Evolutionary conservation across 345 rosid genomes (phyloP).

Genomic region (Sonneratia alba): DNA sequence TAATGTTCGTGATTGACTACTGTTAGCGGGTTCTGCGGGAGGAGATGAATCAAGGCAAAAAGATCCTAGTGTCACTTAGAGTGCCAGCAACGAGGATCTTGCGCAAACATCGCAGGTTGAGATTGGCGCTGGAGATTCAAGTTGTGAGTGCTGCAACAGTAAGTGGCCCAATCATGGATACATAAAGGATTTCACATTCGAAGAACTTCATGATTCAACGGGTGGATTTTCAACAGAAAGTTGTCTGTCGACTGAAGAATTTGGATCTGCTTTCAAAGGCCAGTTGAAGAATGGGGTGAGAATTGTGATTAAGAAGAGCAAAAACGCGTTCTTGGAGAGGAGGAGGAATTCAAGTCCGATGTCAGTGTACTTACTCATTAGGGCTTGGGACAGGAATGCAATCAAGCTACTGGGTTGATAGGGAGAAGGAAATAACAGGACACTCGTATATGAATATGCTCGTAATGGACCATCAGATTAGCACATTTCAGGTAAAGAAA

Average conservation of each 20-base stretch:
- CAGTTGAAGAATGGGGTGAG: constrained; percentile 16
- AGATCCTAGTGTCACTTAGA: background rate
- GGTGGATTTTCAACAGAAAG: constrained; percentile 25
- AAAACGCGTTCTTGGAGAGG: background rate
- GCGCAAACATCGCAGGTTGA: constrained; percentile 7
- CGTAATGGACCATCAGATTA: constrained; percentile 24
- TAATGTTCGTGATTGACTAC: background rate
- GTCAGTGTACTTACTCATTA: constrained; percentile 9
- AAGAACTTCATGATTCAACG: constrained; percentile 26
- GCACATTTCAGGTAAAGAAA: constrained; percentile 23
- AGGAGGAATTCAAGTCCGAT: constrained; percentile 15
- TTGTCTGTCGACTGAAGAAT: constrained; percentile 11
- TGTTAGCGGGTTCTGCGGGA: background rate
- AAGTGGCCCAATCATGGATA: constrained; percentile 9
- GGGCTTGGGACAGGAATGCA: constrained; percentile 23
- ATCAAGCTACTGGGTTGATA: constrained; percentile 26
- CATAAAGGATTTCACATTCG: constrained; percentile 17
- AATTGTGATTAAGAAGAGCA: constrained; percentile 14
- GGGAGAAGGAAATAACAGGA: constrained; percentile 20
- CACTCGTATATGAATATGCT: constrained; percentile 26
- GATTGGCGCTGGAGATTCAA: constrained; percentile 6
- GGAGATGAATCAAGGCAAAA: background rate
- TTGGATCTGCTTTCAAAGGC: constrained; percentile 14
- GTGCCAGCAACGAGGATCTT: background rate
- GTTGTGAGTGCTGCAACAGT: constrained; percentile 20